Evolutionary conservation across 2,329 filamentous ascomycete genomes (phyloP).

Genomic region (Aspergillus sp.): DNA sequence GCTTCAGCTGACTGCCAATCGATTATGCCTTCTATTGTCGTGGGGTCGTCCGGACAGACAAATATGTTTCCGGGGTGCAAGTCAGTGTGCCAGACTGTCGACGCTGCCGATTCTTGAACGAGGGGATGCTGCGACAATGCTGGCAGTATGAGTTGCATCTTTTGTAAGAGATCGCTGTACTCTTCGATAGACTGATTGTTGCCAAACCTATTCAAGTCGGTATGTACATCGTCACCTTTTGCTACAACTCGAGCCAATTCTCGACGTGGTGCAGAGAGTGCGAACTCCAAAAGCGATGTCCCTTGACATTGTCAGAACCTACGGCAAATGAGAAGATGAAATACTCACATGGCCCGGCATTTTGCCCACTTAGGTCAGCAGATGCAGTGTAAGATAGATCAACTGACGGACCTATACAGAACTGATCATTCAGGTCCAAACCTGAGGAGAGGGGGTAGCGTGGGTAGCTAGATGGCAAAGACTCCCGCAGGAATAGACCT

Average conservation of each 20-base stretch:
- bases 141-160: constrained; percentile 14
- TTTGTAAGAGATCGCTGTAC: constrained; percentile 20
- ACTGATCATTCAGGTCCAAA: constrained; percentile 19
- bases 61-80: constrained; percentile 30
- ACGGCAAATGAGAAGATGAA: not conserved
- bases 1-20: constrained; percentile 28
- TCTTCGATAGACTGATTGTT: constrained; percentile 21
- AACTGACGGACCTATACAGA: constrained; percentile 22
- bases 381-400: constrained; percentile 5
- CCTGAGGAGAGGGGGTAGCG: constrained; percentile 14
- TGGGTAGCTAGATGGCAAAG: constrained; percentile 9
- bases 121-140: constrained; percentile 19
- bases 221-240: constrained; percentile 13
- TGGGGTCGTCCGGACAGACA: constrained; percentile 22
- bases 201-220: constrained; percentile 16
- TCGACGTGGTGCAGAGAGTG: constrained; percentile 17
- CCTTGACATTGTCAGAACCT: constrained; percentile 12
- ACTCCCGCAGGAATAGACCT: constrained; percentile 29
- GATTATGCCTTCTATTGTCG: constrained; percentile 26
- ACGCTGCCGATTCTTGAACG: constrained; percentile 13
- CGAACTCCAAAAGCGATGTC: constrained; percentile 17
- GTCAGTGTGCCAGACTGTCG: constrained; percentile 26
- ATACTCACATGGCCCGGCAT: constrained; percentile 21
- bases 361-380: not conserved
- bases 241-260: constrained; percentile 13